Evolutionary conservation across 2,329 filamentous ascomycete species (phyloP).

Genomic region (Cladosporium sp.): DNA sequence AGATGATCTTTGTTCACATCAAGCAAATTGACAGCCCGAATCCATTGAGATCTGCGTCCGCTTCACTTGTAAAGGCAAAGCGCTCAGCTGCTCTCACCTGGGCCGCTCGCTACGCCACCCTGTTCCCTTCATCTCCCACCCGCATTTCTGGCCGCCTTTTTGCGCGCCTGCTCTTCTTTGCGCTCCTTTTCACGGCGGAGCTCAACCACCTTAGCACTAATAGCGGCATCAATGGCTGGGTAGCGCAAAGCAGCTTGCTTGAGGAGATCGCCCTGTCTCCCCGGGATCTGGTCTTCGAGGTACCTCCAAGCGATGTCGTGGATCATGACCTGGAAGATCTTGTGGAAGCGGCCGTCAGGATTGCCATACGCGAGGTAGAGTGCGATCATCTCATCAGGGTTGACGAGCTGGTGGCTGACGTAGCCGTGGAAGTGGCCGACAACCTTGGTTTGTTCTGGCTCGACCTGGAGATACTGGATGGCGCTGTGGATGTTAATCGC

Average conservation of each 20-base stretch:
- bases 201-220: not conserved
- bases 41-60: no score
- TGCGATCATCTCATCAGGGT: constrained; percentile 15
- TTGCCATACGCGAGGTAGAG: constrained; percentile 7
- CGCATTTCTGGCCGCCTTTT: not conserved
- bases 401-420: constrained; percentile 18
- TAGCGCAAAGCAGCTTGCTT: not conserved
- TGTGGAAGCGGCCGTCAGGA: not conserved
- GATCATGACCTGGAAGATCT: not conserved
- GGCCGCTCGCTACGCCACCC: not conserved
- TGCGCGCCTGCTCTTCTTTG: not conserved
- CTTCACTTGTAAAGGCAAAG: not conserved
- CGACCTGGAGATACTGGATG: constrained; percentile 17
- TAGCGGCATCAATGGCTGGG: not conserved
- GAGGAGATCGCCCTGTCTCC: not conserved
- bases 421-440: constrained; percentile 21
- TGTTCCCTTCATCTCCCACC: not conserved
- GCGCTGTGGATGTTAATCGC: constrained; percentile 21
- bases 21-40: no score
- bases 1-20: no score
- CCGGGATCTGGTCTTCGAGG: not conserved
- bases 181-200: not conserved
- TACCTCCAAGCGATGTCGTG: not conserved
- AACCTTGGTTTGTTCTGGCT: constrained; percentile 21
- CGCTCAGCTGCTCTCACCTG: not conserved